Evolutionary conservation across 352 stramenopile genomes (phyloP).

Genomic region (Pythium aquatile): DNA sequence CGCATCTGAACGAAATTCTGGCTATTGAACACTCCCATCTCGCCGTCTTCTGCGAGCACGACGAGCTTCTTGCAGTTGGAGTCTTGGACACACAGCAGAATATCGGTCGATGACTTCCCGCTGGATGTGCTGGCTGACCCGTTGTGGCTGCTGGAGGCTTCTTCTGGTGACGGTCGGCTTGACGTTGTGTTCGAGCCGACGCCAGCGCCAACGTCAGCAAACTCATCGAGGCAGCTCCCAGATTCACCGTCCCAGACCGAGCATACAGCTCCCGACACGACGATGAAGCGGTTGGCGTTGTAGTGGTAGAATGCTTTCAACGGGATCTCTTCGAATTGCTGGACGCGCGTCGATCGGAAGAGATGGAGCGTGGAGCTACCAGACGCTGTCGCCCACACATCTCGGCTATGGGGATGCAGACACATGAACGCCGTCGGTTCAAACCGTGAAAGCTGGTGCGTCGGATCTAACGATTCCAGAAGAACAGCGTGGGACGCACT

Average conservation of each 20-base stretch:
- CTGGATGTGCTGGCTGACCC: background rate
- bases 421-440: constrained; percentile 58
- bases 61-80: constrained; percentile 61
- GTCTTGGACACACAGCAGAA: constrained; percentile 57
- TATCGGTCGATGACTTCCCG: constrained; percentile 34
- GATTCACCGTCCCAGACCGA: constrained; percentile 73
- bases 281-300: constrained; percentile 63
- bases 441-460: constrained; percentile 50
- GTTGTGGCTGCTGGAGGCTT: constrained; percentile 14
- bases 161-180: background rate
- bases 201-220: constrained; percentile 40
- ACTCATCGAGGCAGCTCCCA: constrained; percentile 54
- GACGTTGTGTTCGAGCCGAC: background rate
- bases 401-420: constrained; percentile 48
- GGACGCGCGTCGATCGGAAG: constrained; percentile 53
- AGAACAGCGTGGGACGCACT: constrained; percentile 50
- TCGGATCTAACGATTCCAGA: constrained; percentile 62
- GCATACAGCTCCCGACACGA: constrained; percentile 54
- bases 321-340: constrained; percentile 72
- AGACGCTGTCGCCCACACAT: constrained; percentile 57
- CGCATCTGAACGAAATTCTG: constrained; percentile 77
- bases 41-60: constrained; percentile 51
- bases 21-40: constrained; percentile 67
- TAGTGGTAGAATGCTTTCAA: constrained; percentile 73
- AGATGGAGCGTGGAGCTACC: constrained; percentile 52